Conservation (phyloP, 2,329 filamentous ascomycete genomes). For the Arthrobotrys musiformis region DNA sequence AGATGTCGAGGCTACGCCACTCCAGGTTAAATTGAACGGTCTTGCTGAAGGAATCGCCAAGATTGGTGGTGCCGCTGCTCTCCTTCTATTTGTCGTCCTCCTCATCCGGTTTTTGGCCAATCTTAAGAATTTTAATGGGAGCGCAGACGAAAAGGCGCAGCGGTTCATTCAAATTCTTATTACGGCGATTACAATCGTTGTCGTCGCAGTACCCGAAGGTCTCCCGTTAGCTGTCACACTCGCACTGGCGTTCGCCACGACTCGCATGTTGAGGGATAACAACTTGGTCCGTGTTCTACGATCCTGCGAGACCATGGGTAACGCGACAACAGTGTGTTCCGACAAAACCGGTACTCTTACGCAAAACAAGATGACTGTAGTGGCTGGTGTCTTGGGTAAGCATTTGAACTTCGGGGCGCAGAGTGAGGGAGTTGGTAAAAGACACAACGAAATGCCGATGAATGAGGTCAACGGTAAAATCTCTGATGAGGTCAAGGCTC, state of each 20-base stretch:
- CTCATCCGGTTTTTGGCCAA: slow-evolving; percentile 62
- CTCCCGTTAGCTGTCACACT: slow-evolving; percentile 73
- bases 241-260: slow-evolving; percentile 75
- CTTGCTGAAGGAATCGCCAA: slow-evolving; percentile 68
- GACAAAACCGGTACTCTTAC: slow-evolving; percentile 82
- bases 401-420: slow-evolving; percentile 59
- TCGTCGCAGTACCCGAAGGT: slow-evolving; percentile 64
- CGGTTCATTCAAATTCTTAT: slow-evolving; percentile 64
- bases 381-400: slow-evolving; percentile 62
- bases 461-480: slow-evolving; percentile 69
- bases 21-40: slow-evolving; percentile 68
- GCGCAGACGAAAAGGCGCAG: slow-evolving; percentile 60
- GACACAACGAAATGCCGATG: slow-evolving; percentile 66
- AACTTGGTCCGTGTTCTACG: slow-evolving; percentile 75
- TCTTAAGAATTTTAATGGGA: slow-evolving; percentile 59
- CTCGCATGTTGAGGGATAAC: slow-evolving; percentile 75
- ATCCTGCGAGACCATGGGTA: slow-evolving; percentile 78
- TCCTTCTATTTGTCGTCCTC: slow-evolving; percentile 62
- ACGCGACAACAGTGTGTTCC: slow-evolving; percentile 79
- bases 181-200: slow-evolving; percentile 63
- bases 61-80: slow-evolving; percentile 64
- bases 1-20: slow-evolving; percentile 68
- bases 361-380: slow-evolving; percentile 67
- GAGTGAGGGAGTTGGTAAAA: slow-evolving; percentile 59
- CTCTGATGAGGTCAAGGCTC: slow-evolving; percentile 67